Conservation (phyloP, 257 asterid species). For the Petunia secreta region DNA sequence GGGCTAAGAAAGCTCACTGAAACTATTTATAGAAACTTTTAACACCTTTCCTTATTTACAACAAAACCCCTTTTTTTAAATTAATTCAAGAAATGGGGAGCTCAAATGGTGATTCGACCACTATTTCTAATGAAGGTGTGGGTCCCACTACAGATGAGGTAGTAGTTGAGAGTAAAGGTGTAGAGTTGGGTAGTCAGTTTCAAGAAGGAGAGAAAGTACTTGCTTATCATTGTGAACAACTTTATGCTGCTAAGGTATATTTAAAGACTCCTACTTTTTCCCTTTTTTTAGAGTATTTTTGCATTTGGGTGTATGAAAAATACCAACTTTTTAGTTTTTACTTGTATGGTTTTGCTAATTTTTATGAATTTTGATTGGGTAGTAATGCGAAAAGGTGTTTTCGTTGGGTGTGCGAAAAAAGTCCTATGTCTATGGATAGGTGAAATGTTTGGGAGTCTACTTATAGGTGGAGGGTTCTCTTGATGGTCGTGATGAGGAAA, state of each 20-base stretch:
- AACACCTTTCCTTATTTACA: not conserved
- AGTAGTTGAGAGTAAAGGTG: slow-evolving; percentile 28
- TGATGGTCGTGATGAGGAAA: too few species aligned
- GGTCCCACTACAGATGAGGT: slow-evolving; percentile 31
- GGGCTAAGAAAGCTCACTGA: not conserved
- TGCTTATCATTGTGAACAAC: slow-evolving; percentile 49
- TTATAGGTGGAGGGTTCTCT: too few species aligned
- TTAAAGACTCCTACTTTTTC: not conserved
- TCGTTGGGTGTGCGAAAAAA: too few species aligned
- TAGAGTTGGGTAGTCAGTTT: slow-evolving; percentile 40
- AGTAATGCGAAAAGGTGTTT: too few species aligned
- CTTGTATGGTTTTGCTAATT: too few species aligned
- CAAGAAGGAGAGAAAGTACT: slow-evolving; percentile 68
- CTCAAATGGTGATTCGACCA: slow-evolving; percentile 28
- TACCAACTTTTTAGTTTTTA: too few species aligned
- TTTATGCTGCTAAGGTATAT: slow-evolving; percentile 76
- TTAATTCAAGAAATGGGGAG: slow-evolving; percentile 29
- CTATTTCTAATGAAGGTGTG: slow-evolving; percentile 25
- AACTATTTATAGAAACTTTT: not conserved
- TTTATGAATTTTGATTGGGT: too few species aligned
- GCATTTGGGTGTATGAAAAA: not conserved
- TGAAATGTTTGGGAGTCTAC: too few species aligned
- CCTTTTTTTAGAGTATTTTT: not conserved
- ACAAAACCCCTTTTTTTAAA: not conserved
- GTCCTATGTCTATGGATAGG: too few species aligned